A percentile compares a stretch with the other conserved stretches of the same genome.
These are phyloP conservation scores for Zea mays DNA, from an alignment of 176 grass and related monocot species.

Conservation along the genomic window DNA sequence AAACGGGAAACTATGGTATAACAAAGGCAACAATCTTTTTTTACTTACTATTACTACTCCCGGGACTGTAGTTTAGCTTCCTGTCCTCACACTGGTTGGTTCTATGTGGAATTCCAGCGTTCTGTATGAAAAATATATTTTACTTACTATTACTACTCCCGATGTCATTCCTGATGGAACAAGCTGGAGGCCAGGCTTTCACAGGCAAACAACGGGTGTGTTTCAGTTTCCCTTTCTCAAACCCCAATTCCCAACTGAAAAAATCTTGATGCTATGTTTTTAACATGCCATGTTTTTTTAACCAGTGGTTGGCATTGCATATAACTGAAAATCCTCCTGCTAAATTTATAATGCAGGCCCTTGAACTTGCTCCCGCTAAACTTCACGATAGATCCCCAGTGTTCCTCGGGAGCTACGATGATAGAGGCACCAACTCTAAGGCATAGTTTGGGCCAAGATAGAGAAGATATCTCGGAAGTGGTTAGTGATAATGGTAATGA, in stretches of 20 bases:
- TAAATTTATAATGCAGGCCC: constrained; percentile 53
- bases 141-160: too few relatives aligned
- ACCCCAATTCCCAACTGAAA: neutral
- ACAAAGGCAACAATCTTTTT: neutral
- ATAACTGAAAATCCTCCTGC: neutral
- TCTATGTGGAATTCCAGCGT: constrained; percentile 49
- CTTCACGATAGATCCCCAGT: constrained; percentile 86
- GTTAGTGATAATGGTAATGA: constrained; percentile 10
- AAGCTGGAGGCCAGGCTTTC: constrained; percentile 93
- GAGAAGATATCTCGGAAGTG: constrained; percentile 3
- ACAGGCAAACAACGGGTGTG: constrained; percentile 83
- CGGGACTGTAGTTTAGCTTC: neutral
- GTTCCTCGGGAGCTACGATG: constrained; percentile 91
- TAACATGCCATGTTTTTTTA: neutral
- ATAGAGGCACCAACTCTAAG: constrained; percentile 33
- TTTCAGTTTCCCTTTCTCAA: neutral
- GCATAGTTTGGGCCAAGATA: constrained; percentile 20
- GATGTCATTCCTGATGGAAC: constrained; percentile 94
- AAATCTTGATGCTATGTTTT: neutral
- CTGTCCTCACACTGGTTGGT: constrained; percentile 7
- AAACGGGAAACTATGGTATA: constrained; percentile 81
- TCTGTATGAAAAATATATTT: constrained; percentile 97
- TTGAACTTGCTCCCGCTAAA: constrained; percentile 65
- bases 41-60: neutral
- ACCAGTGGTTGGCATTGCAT: neutral